A percentile compares a stretch with the other conserved stretches of the same genome.
Evolutionary conservation across 1,139 yeast species (phyloP).

Genomic region (Saccharomycopsis hybrid): DNA sequence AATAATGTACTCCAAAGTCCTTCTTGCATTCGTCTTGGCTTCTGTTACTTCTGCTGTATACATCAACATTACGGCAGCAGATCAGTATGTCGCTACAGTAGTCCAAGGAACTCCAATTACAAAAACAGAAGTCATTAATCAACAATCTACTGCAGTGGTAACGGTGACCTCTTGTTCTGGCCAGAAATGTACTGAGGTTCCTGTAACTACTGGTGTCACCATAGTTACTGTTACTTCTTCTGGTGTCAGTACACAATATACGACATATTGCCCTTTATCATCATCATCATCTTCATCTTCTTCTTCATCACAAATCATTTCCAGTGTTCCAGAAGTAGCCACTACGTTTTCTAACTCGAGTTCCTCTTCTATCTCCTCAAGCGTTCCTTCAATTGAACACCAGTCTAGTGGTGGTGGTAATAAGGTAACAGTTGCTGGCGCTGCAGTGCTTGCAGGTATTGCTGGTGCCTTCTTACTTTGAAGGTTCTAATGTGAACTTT

Average conservation of each 20-base stretch:
- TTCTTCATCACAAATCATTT: too few species aligned
- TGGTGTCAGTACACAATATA: constrained; percentile 28
- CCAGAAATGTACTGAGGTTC: constrained; percentile 12
- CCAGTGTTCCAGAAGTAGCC: too few species aligned
- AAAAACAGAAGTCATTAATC: neutral
- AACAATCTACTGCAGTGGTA: constrained; percentile 23
- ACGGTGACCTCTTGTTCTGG: constrained; percentile 19
- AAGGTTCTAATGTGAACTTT: neutral
- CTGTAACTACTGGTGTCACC: constrained; percentile 23
- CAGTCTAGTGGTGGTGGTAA: constrained; percentile 16
- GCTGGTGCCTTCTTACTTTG: constrained; percentile 9
- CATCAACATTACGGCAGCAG: constrained; percentile 6
- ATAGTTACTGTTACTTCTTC: constrained; percentile 29
- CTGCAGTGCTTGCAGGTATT: constrained; percentile 19
- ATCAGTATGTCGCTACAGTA: too few species aligned
- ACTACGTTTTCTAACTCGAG: too few species aligned
- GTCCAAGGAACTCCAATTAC: too few species aligned
- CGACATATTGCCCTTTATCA: constrained; percentile 33
- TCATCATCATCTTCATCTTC: too few species aligned
- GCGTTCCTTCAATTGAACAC: constrained; percentile 2
- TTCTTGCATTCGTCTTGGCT: constrained; percentile 13
- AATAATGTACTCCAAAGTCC: constrained; percentile 13
- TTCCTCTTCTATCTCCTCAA: neutral
- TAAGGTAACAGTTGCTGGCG: constrained; percentile 10
- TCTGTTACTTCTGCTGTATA: constrained; percentile 13